A percentile compares a stretch with the other conserved stretches of the same genome.
Conservation (phyloP, 139 green algal species). For the Coccomyxa sp. region DNA sequence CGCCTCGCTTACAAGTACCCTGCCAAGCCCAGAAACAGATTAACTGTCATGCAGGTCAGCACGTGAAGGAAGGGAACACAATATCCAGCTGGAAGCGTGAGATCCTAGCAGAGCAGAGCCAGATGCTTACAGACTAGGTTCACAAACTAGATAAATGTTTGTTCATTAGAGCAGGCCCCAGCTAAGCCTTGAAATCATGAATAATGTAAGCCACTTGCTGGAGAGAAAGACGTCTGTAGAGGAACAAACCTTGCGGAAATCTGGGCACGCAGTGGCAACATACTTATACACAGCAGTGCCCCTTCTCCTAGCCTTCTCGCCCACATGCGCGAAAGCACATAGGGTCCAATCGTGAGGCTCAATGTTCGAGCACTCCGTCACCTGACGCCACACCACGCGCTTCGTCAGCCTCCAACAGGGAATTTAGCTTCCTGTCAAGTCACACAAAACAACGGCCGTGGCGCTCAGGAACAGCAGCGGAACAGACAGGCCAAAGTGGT, state of each 20-base stretch:
- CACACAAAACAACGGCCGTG: neutral
- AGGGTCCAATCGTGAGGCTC: constrained; percentile 71
- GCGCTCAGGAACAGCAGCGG: neutral
- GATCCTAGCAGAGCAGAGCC: too few relatives aligned
- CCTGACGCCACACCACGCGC: constrained; percentile 8
- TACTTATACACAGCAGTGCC: constrained; percentile 69
- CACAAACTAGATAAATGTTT: too few relatives aligned
- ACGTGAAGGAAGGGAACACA: neutral
- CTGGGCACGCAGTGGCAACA: constrained; percentile 75
- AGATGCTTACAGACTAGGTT: too few relatives aligned
- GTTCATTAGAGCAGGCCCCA: too few relatives aligned
- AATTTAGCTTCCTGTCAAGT: neutral
- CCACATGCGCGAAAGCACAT: constrained; percentile 66
- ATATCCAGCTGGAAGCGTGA: too few relatives aligned
- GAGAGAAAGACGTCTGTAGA: neutral
- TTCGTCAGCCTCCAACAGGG: neutral
- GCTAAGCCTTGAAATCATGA: too few relatives aligned
- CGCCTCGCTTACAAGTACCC: constrained; percentile 74
- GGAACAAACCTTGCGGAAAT: constrained; percentile 73
- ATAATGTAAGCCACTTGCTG: too few relatives aligned
- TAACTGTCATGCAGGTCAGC: neutral
- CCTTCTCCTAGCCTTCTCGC: constrained; percentile 75
- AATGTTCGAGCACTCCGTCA: constrained; percentile 42
- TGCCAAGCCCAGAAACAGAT: constrained; percentile 34
- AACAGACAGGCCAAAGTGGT: too few relatives aligned